These are phyloP conservation scores for Gnomoniopsis smithogilvyi DNA, from an alignment of 2,329 filamentous ascomycete species.

Conservation along the genomic window DNA sequence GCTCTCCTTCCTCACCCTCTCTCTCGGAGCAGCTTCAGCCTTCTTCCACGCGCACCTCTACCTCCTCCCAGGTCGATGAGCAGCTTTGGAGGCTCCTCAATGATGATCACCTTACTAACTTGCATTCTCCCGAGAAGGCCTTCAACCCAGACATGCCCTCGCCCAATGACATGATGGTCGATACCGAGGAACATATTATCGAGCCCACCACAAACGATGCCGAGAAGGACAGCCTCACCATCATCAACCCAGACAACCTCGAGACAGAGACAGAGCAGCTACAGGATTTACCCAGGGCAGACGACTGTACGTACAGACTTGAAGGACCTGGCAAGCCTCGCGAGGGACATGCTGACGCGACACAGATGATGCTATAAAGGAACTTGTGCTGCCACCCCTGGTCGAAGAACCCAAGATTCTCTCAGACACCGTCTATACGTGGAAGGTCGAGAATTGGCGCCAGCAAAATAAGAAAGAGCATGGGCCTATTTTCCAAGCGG, in stretches of 20 bases:
- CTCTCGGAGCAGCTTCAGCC: constrained; percentile 4
- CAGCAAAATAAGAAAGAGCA: constrained; percentile 75
- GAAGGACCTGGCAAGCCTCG: neutral
- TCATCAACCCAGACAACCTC: constrained; percentile 52
- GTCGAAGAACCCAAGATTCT: constrained; percentile 75
- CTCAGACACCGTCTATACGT: constrained; percentile 74
- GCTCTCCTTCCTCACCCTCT: constrained; percentile 3
- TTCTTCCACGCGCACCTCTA: neutral
- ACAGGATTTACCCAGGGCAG: constrained; percentile 47
- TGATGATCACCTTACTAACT: constrained; percentile 21
- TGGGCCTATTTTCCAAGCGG: constrained; percentile 83
- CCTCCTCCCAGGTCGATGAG: constrained; percentile 1
- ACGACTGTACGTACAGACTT: constrained; percentile 44
- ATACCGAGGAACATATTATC: constrained; percentile 53
- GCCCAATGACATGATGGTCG: constrained; percentile 55
- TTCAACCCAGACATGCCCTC: constrained; percentile 50
- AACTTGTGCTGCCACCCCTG: constrained; percentile 70
- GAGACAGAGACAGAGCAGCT: constrained; percentile 46
- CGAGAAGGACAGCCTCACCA: constrained; percentile 51
- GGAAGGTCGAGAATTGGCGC: constrained; percentile 85
- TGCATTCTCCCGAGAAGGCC: constrained; percentile 36
- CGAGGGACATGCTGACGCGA: constrained; percentile 23
- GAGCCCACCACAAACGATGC: constrained; percentile 37
- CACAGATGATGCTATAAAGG: constrained; percentile 80
- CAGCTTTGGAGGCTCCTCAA: constrained; percentile 9